phyloP scores from a whole-genome alignment of 140 eudicot genomes.

The Stevia rebaudiana region DNA sequence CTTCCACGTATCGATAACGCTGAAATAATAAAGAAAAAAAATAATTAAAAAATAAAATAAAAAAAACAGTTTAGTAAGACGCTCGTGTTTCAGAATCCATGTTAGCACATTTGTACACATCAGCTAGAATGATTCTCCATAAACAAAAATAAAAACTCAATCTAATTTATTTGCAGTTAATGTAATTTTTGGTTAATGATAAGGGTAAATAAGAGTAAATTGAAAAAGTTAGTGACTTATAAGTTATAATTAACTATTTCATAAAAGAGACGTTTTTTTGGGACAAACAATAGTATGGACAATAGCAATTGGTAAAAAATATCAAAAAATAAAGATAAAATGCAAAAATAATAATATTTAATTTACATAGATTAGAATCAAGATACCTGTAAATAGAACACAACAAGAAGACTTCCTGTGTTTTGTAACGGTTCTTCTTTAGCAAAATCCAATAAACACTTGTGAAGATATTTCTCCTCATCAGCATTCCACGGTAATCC shows the following conservation, averaged over 20 bases:
- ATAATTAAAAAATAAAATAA: too few relatives aligned
- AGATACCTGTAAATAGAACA: conserved; percentile 78
- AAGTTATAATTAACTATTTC: too few relatives aligned
- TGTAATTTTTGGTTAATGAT: neutral
- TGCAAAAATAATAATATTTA: neutral
- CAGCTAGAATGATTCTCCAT: neutral
- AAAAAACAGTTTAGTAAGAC: neutral
- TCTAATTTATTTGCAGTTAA: neutral
- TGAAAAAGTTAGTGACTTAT: neutral
- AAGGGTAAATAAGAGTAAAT: neutral
- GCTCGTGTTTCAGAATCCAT: neutral
- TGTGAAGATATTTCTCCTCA: conserved; percentile 81
- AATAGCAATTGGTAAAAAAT: neutral
- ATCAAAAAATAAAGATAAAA: neutral
- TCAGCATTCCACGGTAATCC: conserved; percentile 86
- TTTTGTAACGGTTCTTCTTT: conserved; percentile 46
- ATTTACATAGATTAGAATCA: neutral
- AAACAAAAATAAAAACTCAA: neutral
- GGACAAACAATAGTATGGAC: neutral
- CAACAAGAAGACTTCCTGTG: conserved; percentile 90
- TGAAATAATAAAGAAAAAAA: too few relatives aligned
- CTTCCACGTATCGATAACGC: conserved; percentile 80
- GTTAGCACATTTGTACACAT: neutral
- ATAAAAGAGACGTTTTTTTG: neutral
- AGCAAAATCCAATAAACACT: conserved; percentile 66